Conservation (phyloP, 371 early-diverging fungal genomes). For the Lichtheimia corymbifera region DNA sequence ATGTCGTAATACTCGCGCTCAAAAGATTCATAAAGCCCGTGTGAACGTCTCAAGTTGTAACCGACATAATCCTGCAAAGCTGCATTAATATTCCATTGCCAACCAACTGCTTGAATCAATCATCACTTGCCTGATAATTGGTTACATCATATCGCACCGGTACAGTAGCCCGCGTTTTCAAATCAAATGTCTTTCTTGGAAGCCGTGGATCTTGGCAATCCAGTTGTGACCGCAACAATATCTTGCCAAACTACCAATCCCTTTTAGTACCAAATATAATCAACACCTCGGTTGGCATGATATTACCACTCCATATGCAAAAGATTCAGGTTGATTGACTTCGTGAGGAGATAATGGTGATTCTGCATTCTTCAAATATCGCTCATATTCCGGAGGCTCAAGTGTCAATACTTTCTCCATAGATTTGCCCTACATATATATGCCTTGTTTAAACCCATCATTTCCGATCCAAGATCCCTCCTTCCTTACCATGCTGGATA, state of each 20-base stretch:
- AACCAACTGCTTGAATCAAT: no score
- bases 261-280: not conserved
- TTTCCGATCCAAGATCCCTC: no score
- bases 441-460: no score
- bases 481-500: slow-evolving; percentile 57
- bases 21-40: slow-evolving; percentile 79
- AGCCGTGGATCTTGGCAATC: slow-evolving; percentile 83
- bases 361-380: slow-evolving; percentile 61
- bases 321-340: slow-evolving; percentile 49
- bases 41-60: slow-evolving; percentile 56
- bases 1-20: slow-evolving; percentile 96
- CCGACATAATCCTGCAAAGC: slow-evolving; percentile 48
- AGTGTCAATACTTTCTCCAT: slow-evolving; percentile 84
- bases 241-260: slow-evolving; percentile 43
- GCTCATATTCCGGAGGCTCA: slow-evolving; percentile 63
- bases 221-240: slow-evolving; percentile 89
- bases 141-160: slow-evolving; percentile 82
- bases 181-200: slow-evolving; percentile 84
- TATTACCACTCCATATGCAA: slow-evolving; percentile 47
- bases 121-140: slow-evolving; percentile 65
- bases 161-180: slow-evolving; percentile 90
- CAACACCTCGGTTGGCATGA: not conserved
- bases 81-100: no score
- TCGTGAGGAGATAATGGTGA: slow-evolving; percentile 37
- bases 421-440: slow-evolving; percentile 71